Evolutionary conservation across 257 asterid species (phyloP), one percentile per base, ranked within the genome.

Genomic region (Capsicum baccatum): DNA sequence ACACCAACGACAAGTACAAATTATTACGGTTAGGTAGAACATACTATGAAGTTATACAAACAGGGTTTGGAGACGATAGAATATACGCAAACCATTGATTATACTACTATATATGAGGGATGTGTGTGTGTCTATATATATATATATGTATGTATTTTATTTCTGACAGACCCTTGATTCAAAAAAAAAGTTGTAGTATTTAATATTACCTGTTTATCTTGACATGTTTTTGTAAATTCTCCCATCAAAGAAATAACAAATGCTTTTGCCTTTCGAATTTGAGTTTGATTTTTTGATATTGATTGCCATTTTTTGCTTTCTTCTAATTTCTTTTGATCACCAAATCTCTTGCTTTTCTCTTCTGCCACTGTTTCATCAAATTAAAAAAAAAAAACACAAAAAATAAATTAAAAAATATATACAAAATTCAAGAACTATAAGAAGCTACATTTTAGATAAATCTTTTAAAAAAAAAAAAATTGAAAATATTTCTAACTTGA

Each of bases 251-350:
- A 91, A 67, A 94, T 91, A 64, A 91, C 95, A 37, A 86, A 91
- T n/a, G 97, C 92, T 88, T 94, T 94, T 9, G 97, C 93, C 66
- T 87, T 94, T 1, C 95, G 97, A 82, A 92, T 84, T 69, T 90
- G 92, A 69, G 89, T 92, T 60, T 91, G 97, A 21, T 89, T 89
- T 83, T 88, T 92, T 48, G 85, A 54, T 0, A 87, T 83, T 4
- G 87, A 86, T 16, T 88, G 90, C 86, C 92, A 88, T 83, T 87
- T 89, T 79, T 83, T 83, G 83, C 39, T 85, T 14, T 88, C 91
- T 70, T 86, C 88, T 74, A 39, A 39, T 39, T 88, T 90, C 79
- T 85, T 88, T 68, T 84, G 87, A 56, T 83, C 89, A 0, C 26
- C n/a, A n/a, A 73, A 79, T 73, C 82, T 90, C 88, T 86, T 90